Conservation (phyloP, 345 rosid genomes). For the Brassica carinata region DNA sequence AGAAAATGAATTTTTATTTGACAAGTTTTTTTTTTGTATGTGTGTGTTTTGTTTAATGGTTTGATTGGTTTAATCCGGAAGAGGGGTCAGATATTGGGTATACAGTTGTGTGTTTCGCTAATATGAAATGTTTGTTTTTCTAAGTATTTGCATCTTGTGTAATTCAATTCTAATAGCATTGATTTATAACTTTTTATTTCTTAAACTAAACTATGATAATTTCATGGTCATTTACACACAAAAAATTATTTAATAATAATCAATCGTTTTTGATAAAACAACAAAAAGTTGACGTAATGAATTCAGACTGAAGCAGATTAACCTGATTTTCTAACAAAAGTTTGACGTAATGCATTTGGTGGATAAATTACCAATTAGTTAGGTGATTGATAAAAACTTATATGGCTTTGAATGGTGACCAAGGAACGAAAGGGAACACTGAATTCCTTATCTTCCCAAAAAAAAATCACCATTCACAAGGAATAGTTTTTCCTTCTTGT, state of each 20-base stretch:
- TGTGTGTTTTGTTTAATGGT: background rate
- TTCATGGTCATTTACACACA: constrained; percentile 14
- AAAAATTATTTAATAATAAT: background rate
- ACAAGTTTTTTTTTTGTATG: background rate
- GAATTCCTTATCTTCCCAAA: no score
- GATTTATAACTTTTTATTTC: background rate
- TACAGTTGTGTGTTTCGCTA: constrained; percentile 2
- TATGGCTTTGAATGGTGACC: no score
- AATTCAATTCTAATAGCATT: background rate
- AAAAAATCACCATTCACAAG: no score
- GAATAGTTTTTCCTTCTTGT: no score
- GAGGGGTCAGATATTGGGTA: background rate
- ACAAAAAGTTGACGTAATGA: no score
- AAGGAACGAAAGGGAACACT: no score
- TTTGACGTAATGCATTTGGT: no score
- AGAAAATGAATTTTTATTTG: constrained; percentile 30
- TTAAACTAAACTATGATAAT: background rate
- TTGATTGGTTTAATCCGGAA: background rate
- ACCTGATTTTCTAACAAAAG: no score
- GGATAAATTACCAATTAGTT: no score
- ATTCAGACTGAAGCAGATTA: no score
- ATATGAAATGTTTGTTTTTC: background rate
- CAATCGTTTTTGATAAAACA: background rate
- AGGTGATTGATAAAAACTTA: no score
- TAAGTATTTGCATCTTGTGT: constrained; percentile 2